Evolutionary conservation across 2,329 filamentous ascomycete genomes (phyloP), one percentile per base, ranked within the genome.

Genomic region (Cordyceps fumosorosea): DNA sequence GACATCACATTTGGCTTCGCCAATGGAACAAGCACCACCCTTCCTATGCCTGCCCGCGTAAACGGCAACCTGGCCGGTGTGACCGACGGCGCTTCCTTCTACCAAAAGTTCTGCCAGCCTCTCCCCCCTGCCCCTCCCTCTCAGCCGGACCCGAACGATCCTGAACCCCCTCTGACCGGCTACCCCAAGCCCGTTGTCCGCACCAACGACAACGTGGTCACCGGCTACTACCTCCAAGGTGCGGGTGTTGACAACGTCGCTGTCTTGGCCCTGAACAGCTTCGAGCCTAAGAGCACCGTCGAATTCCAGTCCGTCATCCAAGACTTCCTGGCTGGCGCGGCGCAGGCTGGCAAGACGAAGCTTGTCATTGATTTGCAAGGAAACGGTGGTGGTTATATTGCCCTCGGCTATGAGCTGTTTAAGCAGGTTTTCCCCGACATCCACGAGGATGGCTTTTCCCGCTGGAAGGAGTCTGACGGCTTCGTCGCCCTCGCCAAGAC

Each of bases 341-440:
- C 71, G 0, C 74, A 76, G 11, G 77, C 76, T 1, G 81, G 80
- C 62, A 86, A 85, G 73, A 84, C 78, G 52, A 84, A 84, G 70
- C 78, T 88, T 0, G 80, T 88, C 12, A 74, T 88, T 34, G 84
- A 87, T 65, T 72, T 87, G 6, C 79, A 78, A 3, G 78, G 77
- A 53, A 88, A 88, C 66, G 81, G 79, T 2, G 85, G 85, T 48
- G 85, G 85, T 26, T 79, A 77, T 16, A 81, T 87, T 51, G 69
- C 85, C 8, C 78, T 82, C n/a, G 85, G 82, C 18, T 85, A 84
- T 65, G 84, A 87, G 67, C 76, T 88, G 29, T 87, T 87, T 74
- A 81, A 82, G 59, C 74, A 81, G 69, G 74, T 86, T 0, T 82
- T 83, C 62, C 69, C 69, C 3, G n/a, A 58, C 3, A 77, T 82